Evolutionary conservation across 1,284 basidiomycete species (phyloP).

Genomic region (Agroathelia rolfsii): DNA sequence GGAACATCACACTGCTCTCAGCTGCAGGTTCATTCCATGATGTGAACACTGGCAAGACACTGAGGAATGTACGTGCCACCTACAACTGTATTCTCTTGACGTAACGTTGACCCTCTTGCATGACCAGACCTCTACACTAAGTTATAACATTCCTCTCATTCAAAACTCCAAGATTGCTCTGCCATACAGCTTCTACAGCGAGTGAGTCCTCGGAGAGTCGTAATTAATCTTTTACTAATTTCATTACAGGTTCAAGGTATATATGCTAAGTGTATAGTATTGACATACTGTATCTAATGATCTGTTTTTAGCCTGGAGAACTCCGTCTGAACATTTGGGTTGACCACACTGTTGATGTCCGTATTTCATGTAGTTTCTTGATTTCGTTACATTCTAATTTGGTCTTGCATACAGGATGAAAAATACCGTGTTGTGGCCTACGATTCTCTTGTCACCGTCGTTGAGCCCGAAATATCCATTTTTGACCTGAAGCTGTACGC

Average conservation of each 20-base stretch:
- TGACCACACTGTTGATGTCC: constrained; percentile 58
- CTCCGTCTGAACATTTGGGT: constrained; percentile 73
- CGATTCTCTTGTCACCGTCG: constrained; percentile 73
- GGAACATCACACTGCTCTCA: constrained; percentile 65
- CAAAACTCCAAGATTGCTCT: constrained; percentile 60
- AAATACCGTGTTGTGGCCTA: constrained; percentile 61
- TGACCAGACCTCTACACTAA: constrained; percentile 48
- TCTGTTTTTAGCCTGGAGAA: constrained; percentile 54
- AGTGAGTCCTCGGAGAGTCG: constrained; percentile 43
- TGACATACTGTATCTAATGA: constrained; percentile 7
- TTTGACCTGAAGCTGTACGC: constrained; percentile 77
- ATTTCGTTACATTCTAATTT: not conserved
- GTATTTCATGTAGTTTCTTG: constrained; percentile 15
- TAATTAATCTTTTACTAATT: constrained; percentile 12
- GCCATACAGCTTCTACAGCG: constrained; percentile 74
- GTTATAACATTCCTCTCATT: constrained; percentile 51
- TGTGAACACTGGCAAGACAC: constrained; percentile 50
- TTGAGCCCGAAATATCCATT: constrained; percentile 72
- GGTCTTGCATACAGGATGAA: constrained; percentile 28
- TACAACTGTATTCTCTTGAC: not conserved
- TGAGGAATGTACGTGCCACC: constrained; percentile 61
- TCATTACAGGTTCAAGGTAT: constrained; percentile 53
- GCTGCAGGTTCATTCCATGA: constrained; percentile 69
- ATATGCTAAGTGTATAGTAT: constrained; percentile 1
- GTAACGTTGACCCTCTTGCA: constrained; percentile 7